Evolutionary conservation across 192 early-diverging fungal genomes (phyloP).

Genomic region (Thamnidium elegans): DNA sequence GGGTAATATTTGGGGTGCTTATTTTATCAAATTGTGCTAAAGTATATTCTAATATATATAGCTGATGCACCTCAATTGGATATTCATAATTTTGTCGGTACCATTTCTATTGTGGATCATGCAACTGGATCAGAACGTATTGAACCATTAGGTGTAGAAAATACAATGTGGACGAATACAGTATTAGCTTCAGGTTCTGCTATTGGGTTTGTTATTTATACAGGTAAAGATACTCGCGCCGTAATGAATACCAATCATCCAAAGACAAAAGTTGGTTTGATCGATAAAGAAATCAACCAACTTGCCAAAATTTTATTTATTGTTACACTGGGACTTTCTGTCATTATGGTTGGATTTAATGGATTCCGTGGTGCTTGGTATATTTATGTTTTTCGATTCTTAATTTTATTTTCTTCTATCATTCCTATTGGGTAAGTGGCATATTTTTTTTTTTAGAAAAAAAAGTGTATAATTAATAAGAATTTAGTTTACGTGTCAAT

Average conservation of each 20-base stretch:
- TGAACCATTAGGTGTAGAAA: constrained; percentile 81
- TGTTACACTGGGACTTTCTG: constrained; percentile 79
- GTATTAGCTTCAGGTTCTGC: constrained; percentile 89
- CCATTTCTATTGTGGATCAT: constrained; percentile 45
- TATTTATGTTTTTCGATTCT: constrained; percentile 87
- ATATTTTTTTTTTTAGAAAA: neutral
- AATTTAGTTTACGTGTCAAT: constrained; percentile 78
- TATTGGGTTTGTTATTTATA: constrained; percentile 86
- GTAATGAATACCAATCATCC: constrained; percentile 96
- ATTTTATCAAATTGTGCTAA: neutral
- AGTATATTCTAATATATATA: constrained; percentile 12
- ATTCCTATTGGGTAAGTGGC: constrained; percentile 80
- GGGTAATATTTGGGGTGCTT: neutral
- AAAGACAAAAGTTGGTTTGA: constrained; percentile 87
- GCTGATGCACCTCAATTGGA: constrained; percentile 92
- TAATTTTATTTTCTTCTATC: constrained; percentile 94
- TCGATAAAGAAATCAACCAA: constrained; percentile 90
- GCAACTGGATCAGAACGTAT: constrained; percentile 35
- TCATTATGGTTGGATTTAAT: constrained; percentile 86
- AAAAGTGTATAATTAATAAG: neutral
- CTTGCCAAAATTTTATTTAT: constrained; percentile 91
- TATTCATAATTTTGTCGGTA: constrained; percentile 90
- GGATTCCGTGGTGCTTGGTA: constrained; percentile 91
- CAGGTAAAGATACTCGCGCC: constrained; percentile 90
- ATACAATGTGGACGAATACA: constrained; percentile 95